Evolutionary conservation across 441 rosid species (phyloP), one percentile per base, ranked within the genome.

Genomic region (Gossypium gossypioides): DNA sequence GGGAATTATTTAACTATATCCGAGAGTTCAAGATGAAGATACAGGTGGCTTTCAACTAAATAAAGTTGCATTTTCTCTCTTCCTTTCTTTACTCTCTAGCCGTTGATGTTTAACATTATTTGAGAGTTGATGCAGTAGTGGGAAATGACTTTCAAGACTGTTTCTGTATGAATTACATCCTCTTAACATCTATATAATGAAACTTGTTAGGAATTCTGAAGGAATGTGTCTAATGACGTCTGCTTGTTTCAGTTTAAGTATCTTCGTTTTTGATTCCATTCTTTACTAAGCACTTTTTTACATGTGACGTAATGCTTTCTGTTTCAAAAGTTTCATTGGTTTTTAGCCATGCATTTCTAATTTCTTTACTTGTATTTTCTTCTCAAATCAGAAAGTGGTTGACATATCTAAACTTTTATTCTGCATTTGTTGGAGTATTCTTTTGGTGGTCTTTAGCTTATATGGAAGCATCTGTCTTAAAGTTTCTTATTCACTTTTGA

Each of bases 21-120:
- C 80, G 78, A 84, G 90, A 82, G 77, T 89, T 85, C 86, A 85
- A 89, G 79, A 77, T 87, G 71, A 86, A 89, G 75, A 48, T 89
- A 65, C 94, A 89, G 90, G 91, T 89, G 52, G 58, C 21, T 57
- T 72, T 68, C 12, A 34, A 18, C 61, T 68, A 12, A 9, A 18
- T 68, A 4, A 22, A 32, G 19, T 52, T 68, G 27, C 29, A 52
- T 68, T 68, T 51, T 37, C 21, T 59, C 59, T 16, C 10, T 19
- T 8, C 24, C 52, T 21, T 12, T 32, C 25, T 55, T 21, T 55
- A 55, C 13, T 51, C 51, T 69, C 52, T 52, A 12, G 63, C 51
- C 7, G n/a, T 56, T 21, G 40, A 6, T 21, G 34, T 54, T 56
- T 37, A 54, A 37, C 24, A 22, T 44, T 58, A 58, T 58, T 42